Evolutionary conservation across 352 stramenopile genomes (phyloP).

Genomic region (Phytophthora quininea): DNA sequence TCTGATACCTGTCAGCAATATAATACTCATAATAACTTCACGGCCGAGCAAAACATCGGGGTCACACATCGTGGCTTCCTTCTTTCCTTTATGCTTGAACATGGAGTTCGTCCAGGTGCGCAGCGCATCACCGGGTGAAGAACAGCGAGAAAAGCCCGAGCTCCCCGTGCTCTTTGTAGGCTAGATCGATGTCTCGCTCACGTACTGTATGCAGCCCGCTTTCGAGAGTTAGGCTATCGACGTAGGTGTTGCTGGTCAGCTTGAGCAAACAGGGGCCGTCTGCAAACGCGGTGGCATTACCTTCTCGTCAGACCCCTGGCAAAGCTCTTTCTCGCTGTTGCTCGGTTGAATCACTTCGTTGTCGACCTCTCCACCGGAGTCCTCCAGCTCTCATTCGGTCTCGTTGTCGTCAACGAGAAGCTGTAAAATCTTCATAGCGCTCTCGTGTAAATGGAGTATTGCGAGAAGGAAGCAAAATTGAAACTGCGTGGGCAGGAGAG

Average conservation of each 20-base stretch:
- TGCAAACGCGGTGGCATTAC: too few relatives aligned
- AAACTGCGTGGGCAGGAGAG: background rate
- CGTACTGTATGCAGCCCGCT: slow-evolving; percentile 15
- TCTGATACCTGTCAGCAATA: background rate
- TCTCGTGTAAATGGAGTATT: too few relatives aligned
- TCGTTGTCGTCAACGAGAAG: too few relatives aligned
- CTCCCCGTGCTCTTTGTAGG: too few relatives aligned
- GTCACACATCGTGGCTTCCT: slow-evolving; percentile 1
- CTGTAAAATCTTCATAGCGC: too few relatives aligned
- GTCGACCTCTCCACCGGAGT: too few relatives aligned
- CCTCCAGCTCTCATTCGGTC: too few relatives aligned
- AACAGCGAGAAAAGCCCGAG: too few relatives aligned
- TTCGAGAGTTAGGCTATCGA: slow-evolving; percentile 2
- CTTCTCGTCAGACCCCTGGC: too few relatives aligned
- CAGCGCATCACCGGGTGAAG: background rate
- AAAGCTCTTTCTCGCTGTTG: too few relatives aligned
- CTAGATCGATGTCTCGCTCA: slow-evolving; percentile 4
- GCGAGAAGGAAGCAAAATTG: background rate
- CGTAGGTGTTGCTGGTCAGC: slow-evolving; percentile 5
- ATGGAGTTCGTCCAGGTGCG: slow-evolving; percentile 2
- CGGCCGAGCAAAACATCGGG: slow-evolving; percentile 6
- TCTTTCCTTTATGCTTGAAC: background rate
- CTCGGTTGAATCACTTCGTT: too few relatives aligned
- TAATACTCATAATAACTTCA: slow-evolving; percentile 3
- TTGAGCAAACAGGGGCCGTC: too few relatives aligned